Evolutionary conservation across 1,284 basidiomycete genomes (phyloP), one percentile per base, ranked within the genome.

Genomic region (Athelia psychrophila): DNA sequence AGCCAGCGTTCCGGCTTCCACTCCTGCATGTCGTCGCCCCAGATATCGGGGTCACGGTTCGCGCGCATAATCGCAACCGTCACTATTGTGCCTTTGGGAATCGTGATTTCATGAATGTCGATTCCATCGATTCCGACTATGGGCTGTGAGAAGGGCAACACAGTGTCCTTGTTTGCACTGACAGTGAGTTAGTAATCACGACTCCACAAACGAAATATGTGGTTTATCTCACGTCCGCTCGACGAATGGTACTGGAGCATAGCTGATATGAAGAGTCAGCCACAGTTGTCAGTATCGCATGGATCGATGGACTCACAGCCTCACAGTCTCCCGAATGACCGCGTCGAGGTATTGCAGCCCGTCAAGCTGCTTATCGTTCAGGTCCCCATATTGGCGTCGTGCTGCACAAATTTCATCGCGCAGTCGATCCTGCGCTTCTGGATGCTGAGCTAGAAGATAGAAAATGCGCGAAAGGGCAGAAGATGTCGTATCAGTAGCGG

Each of bases 311-410:
- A 58, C 72, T 58, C 53, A 77, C 73, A 78, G 51, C 49, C 77
- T 61, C 47, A 79, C 58, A 4, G 75, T 78, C 56, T 80, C 77
- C 48, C 74, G 75, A 8, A 75, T 61, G 2, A 78, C 70, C 2
- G 76, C 73, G 54, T 80, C 76, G 1, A 80, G 64, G 59, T 67
- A 72, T 1, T 74, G 73, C 3, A 78, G 61, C 0, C 55, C 56
- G 48, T 63, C 67, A 9, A 78, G 55, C 12, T 62, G 64, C 27
- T 78, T 74, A 54, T 73, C 73, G 19, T 55, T 60, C 12, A 76
- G 59, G 35, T 55, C 56, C 51, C 57, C 57, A 33, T 59, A 58
- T n/a, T 49, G 49, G 47, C 54, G 51, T 44, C 60, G 53, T 10
- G 60, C 60, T 6, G 53, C 54, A 12, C 54, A 54, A 44, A 76